A percentile compares a stretch with the other conserved stretches of the same genome.
These are phyloP conservation scores for Marchantia polymorpha DNA, from an alignment of 225 moss, liverwort and hornwort genomes.

Conservation along the genomic window DNA sequence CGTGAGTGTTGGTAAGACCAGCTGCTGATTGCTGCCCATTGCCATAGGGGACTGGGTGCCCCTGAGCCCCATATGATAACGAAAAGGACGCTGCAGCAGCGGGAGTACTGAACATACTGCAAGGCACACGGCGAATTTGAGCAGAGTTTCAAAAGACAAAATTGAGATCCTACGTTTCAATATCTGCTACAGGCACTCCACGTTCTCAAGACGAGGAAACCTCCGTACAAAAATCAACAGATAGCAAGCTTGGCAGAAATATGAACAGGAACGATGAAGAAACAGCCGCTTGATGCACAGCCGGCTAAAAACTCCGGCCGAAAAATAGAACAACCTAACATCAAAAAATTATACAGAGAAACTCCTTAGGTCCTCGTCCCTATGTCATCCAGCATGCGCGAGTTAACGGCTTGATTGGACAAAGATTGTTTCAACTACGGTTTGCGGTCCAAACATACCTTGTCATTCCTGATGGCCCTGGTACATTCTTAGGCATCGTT, in stretches of 20 bases:
- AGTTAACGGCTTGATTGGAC: no score
- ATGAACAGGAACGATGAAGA: not conserved
- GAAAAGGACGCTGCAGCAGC: conserved; percentile 18
- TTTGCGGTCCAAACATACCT: not conserved
- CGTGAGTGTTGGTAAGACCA: conserved; percentile 18
- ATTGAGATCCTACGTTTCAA: not conserved
- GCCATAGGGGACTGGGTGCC: conserved; percentile 8
- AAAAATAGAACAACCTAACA: not conserved
- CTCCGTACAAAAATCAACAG: not conserved
- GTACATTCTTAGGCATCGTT: conserved; percentile 10
- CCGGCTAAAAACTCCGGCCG: not conserved
- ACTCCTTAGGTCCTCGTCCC: not conserved
- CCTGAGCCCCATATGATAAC: conserved; percentile 24
- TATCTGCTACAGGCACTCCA: not conserved
- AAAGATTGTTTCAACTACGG: not conserved
- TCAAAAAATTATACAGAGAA: not conserved
- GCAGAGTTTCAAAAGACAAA: not conserved
- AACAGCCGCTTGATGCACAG: not conserved
- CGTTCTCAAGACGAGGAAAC: not conserved
- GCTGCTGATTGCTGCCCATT: conserved; percentile 22
- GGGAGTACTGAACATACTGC: conserved; percentile 22
- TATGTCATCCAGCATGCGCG: not conserved
- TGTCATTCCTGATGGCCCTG: conserved; percentile 18
- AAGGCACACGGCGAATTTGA: conserved; percentile 4
- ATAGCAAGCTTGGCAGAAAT: not conserved